phyloP scores from a whole-genome alignment of 371 early-diverging fungal genomes.

The Scutellospora calospora region DNA sequence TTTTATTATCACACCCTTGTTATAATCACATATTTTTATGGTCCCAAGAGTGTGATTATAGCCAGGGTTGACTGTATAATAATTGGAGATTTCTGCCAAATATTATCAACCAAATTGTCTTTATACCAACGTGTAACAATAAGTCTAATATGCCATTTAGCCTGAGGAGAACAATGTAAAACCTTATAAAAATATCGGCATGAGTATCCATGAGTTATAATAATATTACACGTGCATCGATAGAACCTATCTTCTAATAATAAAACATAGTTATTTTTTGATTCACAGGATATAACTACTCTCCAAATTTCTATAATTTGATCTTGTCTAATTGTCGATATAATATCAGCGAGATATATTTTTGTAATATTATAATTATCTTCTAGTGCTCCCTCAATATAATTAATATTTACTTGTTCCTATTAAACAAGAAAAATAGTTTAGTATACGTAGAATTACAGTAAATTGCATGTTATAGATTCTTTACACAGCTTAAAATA shows the following conservation, averaged over 20 bases:
- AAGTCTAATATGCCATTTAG: constrained; percentile 3
- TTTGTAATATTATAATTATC: not conserved
- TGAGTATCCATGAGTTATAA: not conserved
- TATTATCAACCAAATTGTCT: not conserved
- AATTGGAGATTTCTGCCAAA: not conserved
- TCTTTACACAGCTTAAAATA: too few relatives aligned
- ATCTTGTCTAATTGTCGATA: not conserved
- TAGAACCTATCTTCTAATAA: not conserved
- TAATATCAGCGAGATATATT: not conserved
- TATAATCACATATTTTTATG: too few relatives aligned
- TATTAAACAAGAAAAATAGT: not conserved
- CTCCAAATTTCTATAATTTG: not conserved
- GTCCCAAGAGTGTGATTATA: too few relatives aligned
- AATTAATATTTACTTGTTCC: not conserved
- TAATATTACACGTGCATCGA: not conserved
- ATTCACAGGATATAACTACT: not conserved
- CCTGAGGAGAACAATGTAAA: not conserved
- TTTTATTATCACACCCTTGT: too few relatives aligned
- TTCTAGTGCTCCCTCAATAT: not conserved
- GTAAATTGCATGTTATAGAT: too few relatives aligned
- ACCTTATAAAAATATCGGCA: not conserved
- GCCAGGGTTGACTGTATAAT: too few relatives aligned
- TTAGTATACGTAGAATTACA: not conserved
- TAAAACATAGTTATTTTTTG: not conserved
- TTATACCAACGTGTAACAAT: not conserved